Evolutionary conservation across 2,329 filamentous ascomycete species (phyloP).

Genomic region (Exophiala oligosperma): DNA sequence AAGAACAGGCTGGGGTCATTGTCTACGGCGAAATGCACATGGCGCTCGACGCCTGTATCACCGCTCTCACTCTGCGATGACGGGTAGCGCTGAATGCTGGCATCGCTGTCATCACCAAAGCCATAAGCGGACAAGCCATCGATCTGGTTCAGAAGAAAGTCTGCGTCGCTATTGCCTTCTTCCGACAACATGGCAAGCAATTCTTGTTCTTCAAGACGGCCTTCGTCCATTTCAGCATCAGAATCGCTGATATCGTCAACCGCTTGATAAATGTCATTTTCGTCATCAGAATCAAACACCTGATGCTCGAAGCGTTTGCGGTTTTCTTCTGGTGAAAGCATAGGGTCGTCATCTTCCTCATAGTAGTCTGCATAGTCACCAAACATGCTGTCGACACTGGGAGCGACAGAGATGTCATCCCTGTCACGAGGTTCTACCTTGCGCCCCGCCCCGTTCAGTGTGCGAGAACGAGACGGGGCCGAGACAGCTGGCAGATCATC

Average conservation of each 20-base stretch:
- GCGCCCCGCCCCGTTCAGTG: slow-evolving; percentile 43
- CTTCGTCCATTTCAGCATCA: slow-evolving; percentile 75
- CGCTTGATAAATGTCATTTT: slow-evolving; percentile 59
- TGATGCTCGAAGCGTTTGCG: slow-evolving; percentile 24
- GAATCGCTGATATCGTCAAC: slow-evolving; percentile 80
- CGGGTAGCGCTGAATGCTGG: slow-evolving; percentile 30
- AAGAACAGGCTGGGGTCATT: slow-evolving; percentile 15
- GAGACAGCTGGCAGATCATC: slow-evolving; percentile 42
- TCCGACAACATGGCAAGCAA: slow-evolving; percentile 29
- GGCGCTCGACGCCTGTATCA: slow-evolving; percentile 49
- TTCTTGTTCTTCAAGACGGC: slow-evolving; percentile 52
- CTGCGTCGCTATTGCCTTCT: slow-evolving; percentile 35
- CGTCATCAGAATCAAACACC: slow-evolving; percentile 32
- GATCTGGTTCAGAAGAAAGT: slow-evolving; percentile 30
- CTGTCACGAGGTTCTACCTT: slow-evolving; percentile 25
- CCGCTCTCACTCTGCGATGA: slow-evolving; percentile 33
- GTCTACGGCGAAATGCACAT: slow-evolving; percentile 66
- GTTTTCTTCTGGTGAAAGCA: slow-evolving; percentile 23
- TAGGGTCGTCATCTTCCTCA: slow-evolving; percentile 22
- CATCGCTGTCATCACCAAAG: slow-evolving; percentile 35
- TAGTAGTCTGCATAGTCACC: slow-evolving; percentile 19
- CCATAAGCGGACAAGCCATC: slow-evolving; percentile 31
- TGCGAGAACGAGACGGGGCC: slow-evolving; percentile 44
- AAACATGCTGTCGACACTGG: slow-evolving; percentile 24
- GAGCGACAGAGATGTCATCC: slow-evolving; percentile 19